Base-by-base conservation (phyloP, 768 basidiomycete genomes). In the Mycena rebaudengoi region DNA sequence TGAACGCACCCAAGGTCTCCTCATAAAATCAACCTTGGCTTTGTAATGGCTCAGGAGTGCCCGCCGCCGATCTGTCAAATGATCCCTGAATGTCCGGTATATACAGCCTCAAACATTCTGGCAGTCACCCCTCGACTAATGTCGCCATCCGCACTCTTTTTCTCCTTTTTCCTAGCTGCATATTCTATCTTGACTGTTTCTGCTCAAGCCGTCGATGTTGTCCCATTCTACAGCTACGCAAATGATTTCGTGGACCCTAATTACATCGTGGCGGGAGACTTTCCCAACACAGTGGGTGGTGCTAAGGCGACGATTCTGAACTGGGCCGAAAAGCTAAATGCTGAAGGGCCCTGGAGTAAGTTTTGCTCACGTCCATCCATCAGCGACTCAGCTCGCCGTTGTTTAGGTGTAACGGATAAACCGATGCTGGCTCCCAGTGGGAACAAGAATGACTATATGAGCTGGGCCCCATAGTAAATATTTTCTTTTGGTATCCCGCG, bases 391-490 rank as follows among this genome's bases (percentile, higher is more conserved):
- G 53, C 39, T 50, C 46, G 51, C 40, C 8, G n/a, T 14, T 46
- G 26, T 28, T 37, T 37, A 87, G 86, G 77, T 53, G 88, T 88
- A 18, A 84, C 78, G 46, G 75, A 74, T 66, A 86, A 86, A 69
- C 69, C 78, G 18, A 77, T 82, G 29, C 70, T 74, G 5, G 80
- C 87, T 2, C 86, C 86, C 3, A 82, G 83, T 20, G 85, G 85
- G 1, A 77, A 87, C 69, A 79, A 79, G 32, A 85, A 88, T 63
- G 88, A 89, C 69, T 91, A 88, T 70, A 80, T 90, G 83, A 89
- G 88, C 71, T 89, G 86, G 85, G 85, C 88, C 14, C 88, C 89
- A 39, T 91, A 90, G 88, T 89, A 73, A 45, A 86, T 72, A 13
- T 25, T 41, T 29, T 37, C 18, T n/a, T n/a, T n/a, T n/a, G n/a